Evolutionary conservation across 2,329 filamentous ascomycete species (phyloP).

Genomic region (Colletotrichum godetiae): DNA sequence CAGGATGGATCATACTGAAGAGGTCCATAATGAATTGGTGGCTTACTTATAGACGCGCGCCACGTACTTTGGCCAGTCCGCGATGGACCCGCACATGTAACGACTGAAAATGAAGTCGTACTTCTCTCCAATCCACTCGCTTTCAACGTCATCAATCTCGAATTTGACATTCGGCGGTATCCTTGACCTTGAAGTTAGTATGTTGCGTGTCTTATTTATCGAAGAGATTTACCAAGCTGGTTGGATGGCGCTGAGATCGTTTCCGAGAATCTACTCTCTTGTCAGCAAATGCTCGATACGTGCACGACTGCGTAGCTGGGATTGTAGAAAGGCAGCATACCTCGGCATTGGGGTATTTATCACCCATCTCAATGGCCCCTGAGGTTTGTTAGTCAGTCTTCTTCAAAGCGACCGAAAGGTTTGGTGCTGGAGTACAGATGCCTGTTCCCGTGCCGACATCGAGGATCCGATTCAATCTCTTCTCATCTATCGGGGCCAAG

Average conservation of each 20-base stretch:
- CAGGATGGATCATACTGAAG: conserved; percentile 12
- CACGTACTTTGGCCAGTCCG: conserved; percentile 19
- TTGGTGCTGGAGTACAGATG: conserved; percentile 43
- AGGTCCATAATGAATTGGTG: conserved; percentile 43
- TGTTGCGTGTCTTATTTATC: not conserved
- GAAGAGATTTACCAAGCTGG: conserved; percentile 4
- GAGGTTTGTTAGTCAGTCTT: not conserved
- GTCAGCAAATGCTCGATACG: conserved; percentile 45
- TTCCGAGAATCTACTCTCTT: conserved; percentile 44
- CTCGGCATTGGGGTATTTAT: too few relatives aligned
- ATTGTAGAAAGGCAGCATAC: too few relatives aligned
- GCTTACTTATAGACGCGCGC: conserved; percentile 42
- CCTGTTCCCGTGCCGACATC: conserved; percentile 58
- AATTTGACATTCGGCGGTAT: conserved; percentile 75
- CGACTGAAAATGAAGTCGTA: conserved; percentile 47
- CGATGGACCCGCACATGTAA: conserved; percentile 16
- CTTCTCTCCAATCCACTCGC: conserved; percentile 49
- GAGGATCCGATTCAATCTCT: conserved; percentile 47
- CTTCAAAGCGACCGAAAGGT: not conserved
- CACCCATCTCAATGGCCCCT: too few relatives aligned
- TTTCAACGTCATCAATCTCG: conserved; percentile 73
- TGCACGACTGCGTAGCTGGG: too few relatives aligned
- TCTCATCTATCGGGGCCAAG: conserved; percentile 42
- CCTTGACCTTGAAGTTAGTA: conserved; percentile 15
- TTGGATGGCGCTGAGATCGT: conserved; percentile 41